These are phyloP conservation scores for Bacterosira constricta DNA, from an alignment of 108 stramenopile species.

Conservation along the genomic window DNA sequence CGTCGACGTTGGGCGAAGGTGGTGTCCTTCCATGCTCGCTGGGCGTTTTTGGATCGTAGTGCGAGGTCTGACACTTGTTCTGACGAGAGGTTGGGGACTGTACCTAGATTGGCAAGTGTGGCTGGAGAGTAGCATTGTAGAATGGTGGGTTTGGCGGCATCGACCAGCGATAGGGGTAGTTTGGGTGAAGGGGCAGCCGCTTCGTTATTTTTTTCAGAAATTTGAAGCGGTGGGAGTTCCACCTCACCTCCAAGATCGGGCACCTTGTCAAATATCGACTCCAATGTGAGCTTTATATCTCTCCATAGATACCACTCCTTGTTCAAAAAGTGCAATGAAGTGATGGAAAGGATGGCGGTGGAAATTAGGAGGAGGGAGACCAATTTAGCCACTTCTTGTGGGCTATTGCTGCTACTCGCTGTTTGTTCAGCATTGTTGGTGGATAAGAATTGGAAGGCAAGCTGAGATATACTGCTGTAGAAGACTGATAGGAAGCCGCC, in stretches of 20 bases:
- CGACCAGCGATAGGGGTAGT: constrained; percentile 29
- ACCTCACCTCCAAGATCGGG: constrained; percentile 28
- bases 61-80: constrained; percentile 77
- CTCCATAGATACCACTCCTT: constrained; percentile 43
- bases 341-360: constrained; percentile 8
- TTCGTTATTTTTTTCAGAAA: neutral
- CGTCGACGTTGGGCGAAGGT: constrained; percentile 89
- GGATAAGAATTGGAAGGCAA: constrained; percentile 20
- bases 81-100: constrained; percentile 81
- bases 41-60: constrained; percentile 82
- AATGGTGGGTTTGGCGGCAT: constrained; percentile 56
- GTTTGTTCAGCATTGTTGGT: neutral
- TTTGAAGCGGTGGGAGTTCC: neutral
- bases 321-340: constrained; percentile 24
- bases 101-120: constrained; percentile 81
- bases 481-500: neutral
- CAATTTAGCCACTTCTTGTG: constrained; percentile 5
- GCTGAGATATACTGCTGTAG: constrained; percentile 14
- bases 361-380: constrained; percentile 29
- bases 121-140: constrained; percentile 94
- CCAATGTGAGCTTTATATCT: constrained; percentile 43
- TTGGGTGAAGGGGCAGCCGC: neutral
- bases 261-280: constrained; percentile 32
- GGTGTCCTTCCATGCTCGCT: constrained; percentile 86
- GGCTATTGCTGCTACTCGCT: neutral